These are phyloP conservation scores for Sanghuangporus sanghuang DNA, from an alignment of 1,284 basidiomycete genomes.

Conservation along the genomic window DNA sequence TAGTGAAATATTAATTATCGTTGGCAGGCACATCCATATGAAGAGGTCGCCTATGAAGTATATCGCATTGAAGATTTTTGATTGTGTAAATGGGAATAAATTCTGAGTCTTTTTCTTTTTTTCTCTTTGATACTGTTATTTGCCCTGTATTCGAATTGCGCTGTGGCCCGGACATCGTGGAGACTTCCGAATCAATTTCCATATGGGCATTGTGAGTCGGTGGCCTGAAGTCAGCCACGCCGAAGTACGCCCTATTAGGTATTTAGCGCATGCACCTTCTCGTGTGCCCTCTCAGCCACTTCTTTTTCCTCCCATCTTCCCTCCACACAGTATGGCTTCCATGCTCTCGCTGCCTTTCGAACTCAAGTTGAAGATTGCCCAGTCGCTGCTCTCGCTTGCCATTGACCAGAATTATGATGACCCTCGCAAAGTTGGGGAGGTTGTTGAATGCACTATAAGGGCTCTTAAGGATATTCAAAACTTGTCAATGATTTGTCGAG, in stretches of 20 bases:
- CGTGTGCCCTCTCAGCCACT: background rate
- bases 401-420: background rate
- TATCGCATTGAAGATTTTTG: constrained; percentile 44
- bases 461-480: background rate
- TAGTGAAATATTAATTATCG: background rate
- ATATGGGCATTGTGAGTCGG: too few species aligned
- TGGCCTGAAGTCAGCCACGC: too few species aligned
- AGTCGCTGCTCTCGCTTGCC: background rate
- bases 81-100: constrained; percentile 6
- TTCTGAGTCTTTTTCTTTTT: background rate
- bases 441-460: background rate
- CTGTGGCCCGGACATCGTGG: too few species aligned
- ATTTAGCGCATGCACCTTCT: too few species aligned
- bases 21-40: constrained; percentile 49
- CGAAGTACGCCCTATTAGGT: too few species aligned
- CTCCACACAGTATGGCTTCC: background rate
- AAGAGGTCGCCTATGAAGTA: constrained; percentile 53
- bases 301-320: background rate
- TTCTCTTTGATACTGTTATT: background rate
- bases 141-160: background rate
- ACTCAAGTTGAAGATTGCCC: background rate
- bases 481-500: background rate
- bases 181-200: too few species aligned
- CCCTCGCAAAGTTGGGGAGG: background rate
- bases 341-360: background rate